phyloP scores from a whole-genome alignment of 192 early-diverging fungal species.

The Coemansia asiatica region DNA sequence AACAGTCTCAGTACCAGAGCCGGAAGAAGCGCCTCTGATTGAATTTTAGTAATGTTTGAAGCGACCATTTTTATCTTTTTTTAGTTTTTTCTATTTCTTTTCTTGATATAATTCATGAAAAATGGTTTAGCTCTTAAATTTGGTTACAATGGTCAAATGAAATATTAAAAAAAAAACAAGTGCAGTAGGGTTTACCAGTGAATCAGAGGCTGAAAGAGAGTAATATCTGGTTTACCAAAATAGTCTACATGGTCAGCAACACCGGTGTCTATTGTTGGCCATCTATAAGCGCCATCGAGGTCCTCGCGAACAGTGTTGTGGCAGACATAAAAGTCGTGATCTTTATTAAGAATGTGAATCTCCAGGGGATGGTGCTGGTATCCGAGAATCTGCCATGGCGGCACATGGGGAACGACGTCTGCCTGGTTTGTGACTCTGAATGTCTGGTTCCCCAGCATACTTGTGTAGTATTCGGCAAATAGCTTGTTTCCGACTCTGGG shows the following conservation, averaged over 20 bases:
- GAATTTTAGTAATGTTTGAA: slow-evolving; percentile 18
- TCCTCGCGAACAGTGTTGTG: slow-evolving; percentile 52
- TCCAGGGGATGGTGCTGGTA: slow-evolving; percentile 56
- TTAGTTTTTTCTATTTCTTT: background rate
- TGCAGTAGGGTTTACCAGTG: slow-evolving; percentile 52
- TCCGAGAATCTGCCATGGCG: slow-evolving; percentile 54
- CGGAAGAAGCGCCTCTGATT: slow-evolving; percentile 39
- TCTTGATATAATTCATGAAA: background rate
- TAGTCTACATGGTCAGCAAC: slow-evolving; percentile 50
- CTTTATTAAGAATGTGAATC: slow-evolving; percentile 50
- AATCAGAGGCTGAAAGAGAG: slow-evolving; percentile 29
- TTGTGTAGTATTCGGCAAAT: slow-evolving; percentile 51
- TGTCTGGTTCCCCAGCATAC: slow-evolving; percentile 48
- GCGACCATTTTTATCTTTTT: background rate
- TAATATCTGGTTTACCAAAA: slow-evolving; percentile 53
- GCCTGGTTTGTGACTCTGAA: slow-evolving; percentile 47
- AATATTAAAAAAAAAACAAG: too few relatives aligned
- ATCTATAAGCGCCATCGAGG: slow-evolving; percentile 52
- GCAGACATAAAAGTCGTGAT: slow-evolving; percentile 51
- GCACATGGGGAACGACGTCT: slow-evolving; percentile 51
- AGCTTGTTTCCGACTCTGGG: slow-evolving; percentile 46
- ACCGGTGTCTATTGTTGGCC: slow-evolving; percentile 53
- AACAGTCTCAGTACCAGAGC: slow-evolving; percentile 10
- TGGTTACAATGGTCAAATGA: too few relatives aligned
- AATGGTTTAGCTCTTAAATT: background rate